Conservation (phyloP, 78 protist species). For the Tieghemostelium lacteum region DNA sequence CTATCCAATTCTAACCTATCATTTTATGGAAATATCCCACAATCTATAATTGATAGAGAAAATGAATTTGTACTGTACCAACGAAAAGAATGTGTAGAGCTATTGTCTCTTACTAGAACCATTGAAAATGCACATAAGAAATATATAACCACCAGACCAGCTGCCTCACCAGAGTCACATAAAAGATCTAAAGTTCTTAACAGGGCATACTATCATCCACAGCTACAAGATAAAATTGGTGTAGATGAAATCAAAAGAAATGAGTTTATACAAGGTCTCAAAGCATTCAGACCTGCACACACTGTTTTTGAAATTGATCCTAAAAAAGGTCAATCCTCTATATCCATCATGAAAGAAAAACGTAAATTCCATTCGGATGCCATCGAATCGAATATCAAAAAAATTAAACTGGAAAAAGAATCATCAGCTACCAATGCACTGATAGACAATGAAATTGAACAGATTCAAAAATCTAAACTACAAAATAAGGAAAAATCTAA, state of each 20-base stretch:
- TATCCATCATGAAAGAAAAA: constrained; percentile 52
- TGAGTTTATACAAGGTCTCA: constrained; percentile 28
- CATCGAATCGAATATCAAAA: constrained; percentile 26
- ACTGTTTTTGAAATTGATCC: constrained; percentile 80
- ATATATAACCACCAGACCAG: constrained; percentile 84
- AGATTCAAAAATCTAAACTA: background rate
- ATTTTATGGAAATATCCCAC: constrained; percentile 71
- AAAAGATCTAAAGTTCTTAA: constrained; percentile 66
- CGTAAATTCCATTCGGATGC: constrained; percentile 20
- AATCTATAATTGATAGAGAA: constrained; percentile 37
- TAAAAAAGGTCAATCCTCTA: background rate
- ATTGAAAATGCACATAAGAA: constrained; percentile 83
- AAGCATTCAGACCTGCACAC: constrained; percentile 68
- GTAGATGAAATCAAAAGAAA: constrained; percentile 12
- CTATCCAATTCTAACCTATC: constrained; percentile 12
- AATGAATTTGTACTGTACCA: constrained; percentile 12
- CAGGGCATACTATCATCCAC: constrained; percentile 16
- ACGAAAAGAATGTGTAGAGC: constrained; percentile 25
- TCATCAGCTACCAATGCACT: background rate
- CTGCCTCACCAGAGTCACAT: constrained; percentile 82
- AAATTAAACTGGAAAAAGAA: background rate
- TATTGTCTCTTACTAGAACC: constrained; percentile 26
- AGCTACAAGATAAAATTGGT: background rate
- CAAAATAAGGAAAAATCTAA: background rate
- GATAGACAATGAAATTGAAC: background rate